Evolutionary conservation across 495 filamentous ascomycete species (phyloP).

Genomic region (Penicillium maclennaniae): DNA sequence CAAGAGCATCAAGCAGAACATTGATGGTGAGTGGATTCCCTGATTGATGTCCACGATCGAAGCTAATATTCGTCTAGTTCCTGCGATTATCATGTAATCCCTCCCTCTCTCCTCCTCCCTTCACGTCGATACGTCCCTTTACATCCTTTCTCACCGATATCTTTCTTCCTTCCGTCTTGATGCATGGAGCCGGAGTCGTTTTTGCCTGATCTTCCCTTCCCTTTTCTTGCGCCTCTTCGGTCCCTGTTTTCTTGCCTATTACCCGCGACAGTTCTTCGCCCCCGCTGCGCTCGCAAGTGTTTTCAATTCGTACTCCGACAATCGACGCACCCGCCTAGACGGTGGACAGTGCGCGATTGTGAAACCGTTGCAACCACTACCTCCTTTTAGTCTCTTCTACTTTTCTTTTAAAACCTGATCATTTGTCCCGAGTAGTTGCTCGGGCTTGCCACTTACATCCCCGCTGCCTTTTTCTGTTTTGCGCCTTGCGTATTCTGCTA

Average conservation of each 20-base stretch:
- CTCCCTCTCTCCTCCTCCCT: conserved; percentile 11
- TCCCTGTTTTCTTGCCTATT: conserved; percentile 17
- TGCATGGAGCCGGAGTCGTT: conserved; percentile 46
- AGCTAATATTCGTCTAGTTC: conserved; percentile 45
- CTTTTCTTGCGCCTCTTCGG: conserved; percentile 16
- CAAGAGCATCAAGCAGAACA: conserved; percentile 98
- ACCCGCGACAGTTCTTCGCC: conserved; percentile 11
- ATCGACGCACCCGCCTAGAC: conserved; percentile 25
- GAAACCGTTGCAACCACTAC: conserved; percentile 19
- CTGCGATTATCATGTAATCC: conserved; percentile 81
- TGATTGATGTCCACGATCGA: not conserved
- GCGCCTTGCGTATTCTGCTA: conserved; percentile 13
- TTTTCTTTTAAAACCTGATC: conserved; percentile 13
- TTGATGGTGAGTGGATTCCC: conserved; percentile 64
- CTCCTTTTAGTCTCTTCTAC: conserved; percentile 23
- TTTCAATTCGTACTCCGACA: conserved; percentile 17
- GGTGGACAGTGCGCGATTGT: conserved; percentile 18
- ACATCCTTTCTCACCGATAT: conserved; percentile 22
- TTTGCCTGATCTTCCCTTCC: conserved; percentile 33
- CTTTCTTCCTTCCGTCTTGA: conserved; percentile 29
- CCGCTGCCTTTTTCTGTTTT: conserved; percentile 9
- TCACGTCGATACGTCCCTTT: conserved; percentile 33
- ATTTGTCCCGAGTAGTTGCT: conserved; percentile 1
- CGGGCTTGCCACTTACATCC: conserved; percentile 1
- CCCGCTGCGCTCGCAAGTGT: conserved; percentile 14